phyloP scores from a whole-genome alignment of 1,284 basidiomycete species.

The Kalmanozyma brasiliensis region DNA sequence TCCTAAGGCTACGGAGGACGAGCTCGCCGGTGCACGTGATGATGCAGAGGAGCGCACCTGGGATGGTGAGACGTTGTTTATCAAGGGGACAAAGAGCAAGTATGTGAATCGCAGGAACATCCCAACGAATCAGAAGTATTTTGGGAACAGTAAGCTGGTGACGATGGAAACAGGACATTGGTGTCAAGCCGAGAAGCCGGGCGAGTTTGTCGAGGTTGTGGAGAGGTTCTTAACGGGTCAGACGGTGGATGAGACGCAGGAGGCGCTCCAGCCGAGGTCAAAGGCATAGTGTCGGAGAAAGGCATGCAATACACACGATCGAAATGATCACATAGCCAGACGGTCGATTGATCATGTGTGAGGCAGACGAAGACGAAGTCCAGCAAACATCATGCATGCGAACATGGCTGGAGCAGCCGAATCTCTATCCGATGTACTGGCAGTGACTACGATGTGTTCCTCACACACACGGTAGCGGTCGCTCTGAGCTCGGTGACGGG shows the following conservation, averaged over 20 bases:
- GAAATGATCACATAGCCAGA: no score
- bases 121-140: constrained; percentile 74
- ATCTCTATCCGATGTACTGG: no score
- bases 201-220: constrained; percentile 66
- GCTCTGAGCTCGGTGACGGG: no score
- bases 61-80: constrained; percentile 76
- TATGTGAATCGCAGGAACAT: constrained; percentile 79
- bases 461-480: no score
- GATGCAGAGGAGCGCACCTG: constrained; percentile 68
- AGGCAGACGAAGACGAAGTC: no score
- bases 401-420: no score
- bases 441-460: no score
- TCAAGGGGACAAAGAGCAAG: constrained; percentile 76
- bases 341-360: no score
- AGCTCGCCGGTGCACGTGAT: constrained; percentile 57
- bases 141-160: constrained; percentile 73
- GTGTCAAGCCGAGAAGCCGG: constrained; percentile 69
- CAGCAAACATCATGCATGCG: no score
- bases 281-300: neutral
- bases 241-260: constrained; percentile 28
- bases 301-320: no score
- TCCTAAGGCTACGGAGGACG: constrained; percentile 69
- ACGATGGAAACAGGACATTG: constrained; percentile 69
- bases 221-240: constrained; percentile 59
- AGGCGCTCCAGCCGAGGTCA: constrained; percentile 32